phyloP scores from a whole-genome alignment of 2,329 filamentous ascomycete species.

The Diaporthe citrichinensis region DNA sequence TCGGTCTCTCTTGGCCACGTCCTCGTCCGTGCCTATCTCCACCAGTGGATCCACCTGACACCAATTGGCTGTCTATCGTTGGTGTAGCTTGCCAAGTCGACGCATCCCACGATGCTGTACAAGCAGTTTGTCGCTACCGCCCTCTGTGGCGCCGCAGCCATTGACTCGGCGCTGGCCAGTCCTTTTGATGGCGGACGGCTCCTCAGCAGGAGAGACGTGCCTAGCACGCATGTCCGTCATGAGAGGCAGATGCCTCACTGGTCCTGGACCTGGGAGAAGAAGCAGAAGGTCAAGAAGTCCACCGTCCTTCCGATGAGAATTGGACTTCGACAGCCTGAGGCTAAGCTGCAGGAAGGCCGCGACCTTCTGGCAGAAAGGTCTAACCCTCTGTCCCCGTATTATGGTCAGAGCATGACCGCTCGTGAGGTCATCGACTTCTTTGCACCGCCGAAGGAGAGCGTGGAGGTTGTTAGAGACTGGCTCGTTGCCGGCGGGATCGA shows the following conservation, averaged over 20 bases:
- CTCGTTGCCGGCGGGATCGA: slow-evolving; percentile 46
- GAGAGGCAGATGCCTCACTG: slow-evolving; percentile 48
- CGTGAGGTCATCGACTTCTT: slow-evolving; percentile 56
- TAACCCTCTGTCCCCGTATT: slow-evolving; percentile 53
- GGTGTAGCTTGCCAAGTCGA: slow-evolving; percentile 16
- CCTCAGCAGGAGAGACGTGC: slow-evolving; percentile 39
- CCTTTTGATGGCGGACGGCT: slow-evolving; percentile 13
- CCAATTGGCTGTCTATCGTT: background rate
- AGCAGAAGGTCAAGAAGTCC: slow-evolving; percentile 44
- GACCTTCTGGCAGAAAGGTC: slow-evolving; percentile 50
- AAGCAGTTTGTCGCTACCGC: slow-evolving; percentile 23
- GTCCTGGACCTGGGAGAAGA: slow-evolving; percentile 47
- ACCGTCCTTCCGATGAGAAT: slow-evolving; percentile 52
- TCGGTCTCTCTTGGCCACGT: slow-evolving; percentile 8
- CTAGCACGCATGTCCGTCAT: slow-evolving; percentile 47
- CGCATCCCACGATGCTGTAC: slow-evolving; percentile 34
- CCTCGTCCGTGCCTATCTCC: background rate
- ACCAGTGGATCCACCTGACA: background rate
- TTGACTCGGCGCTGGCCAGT: slow-evolving; percentile 22
- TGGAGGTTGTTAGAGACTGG: slow-evolving; percentile 56
- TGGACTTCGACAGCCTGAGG: slow-evolving; percentile 48
- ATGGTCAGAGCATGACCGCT: slow-evolving; percentile 56
- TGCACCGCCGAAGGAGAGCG: slow-evolving; percentile 51
- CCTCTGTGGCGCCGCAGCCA: slow-evolving; percentile 17
- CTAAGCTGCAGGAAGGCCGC: slow-evolving; percentile 50